Evolutionary conservation across 208 protist genomes (phyloP).

Genomic region (Herpetomonas muscarum): DNA sequence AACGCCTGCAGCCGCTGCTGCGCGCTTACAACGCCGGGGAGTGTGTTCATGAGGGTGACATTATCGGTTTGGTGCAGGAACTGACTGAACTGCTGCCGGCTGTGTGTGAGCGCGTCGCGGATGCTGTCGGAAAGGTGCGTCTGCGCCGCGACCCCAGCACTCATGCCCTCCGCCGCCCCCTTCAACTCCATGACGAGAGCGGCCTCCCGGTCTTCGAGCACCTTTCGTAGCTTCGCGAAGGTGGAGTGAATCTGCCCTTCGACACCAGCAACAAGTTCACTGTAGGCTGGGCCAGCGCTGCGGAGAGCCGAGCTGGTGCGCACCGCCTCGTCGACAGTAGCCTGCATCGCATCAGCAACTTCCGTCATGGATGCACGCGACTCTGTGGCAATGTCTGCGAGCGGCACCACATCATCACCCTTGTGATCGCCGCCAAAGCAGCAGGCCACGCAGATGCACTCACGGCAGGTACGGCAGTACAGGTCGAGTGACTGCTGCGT

Average conservation of each 20-base stretch:
- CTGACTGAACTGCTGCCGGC: not conserved
- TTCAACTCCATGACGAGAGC: slow-evolving; percentile 16
- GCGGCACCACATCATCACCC: slow-evolving; percentile 45
- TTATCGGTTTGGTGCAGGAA: not conserved
- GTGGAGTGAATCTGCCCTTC: slow-evolving; percentile 22
- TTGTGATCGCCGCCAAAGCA: slow-evolving; percentile 68
- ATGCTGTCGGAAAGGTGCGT: not conserved
- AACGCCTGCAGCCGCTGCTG: not conserved
- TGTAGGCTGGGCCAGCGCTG: slow-evolving; percentile 15
- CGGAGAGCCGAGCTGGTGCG: slow-evolving; percentile 3
- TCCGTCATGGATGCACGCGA: slow-evolving; percentile 5
- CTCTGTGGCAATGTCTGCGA: slow-evolving; percentile 27
- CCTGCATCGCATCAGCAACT: slow-evolving; percentile 16
- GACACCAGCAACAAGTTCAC: slow-evolving; percentile 14
- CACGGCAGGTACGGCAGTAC: slow-evolving; percentile 58
- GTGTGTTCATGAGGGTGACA: not conserved
- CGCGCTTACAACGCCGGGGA: not conserved
- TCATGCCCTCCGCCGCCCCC: not conserved
- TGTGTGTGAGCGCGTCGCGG: not conserved
- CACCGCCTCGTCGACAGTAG: slow-evolving; percentile 3
- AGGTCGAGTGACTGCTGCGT: slow-evolving; percentile 47
- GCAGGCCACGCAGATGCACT: slow-evolving; percentile 59
- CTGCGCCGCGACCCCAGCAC: not conserved
- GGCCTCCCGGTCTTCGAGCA: slow-evolving; percentile 27
- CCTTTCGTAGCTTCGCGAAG: slow-evolving; percentile 20